These are phyloP conservation scores for Panaeolus cyanescens DNA, from an alignment of 768 basidiomycete genomes.

Conservation along the genomic window DNA sequence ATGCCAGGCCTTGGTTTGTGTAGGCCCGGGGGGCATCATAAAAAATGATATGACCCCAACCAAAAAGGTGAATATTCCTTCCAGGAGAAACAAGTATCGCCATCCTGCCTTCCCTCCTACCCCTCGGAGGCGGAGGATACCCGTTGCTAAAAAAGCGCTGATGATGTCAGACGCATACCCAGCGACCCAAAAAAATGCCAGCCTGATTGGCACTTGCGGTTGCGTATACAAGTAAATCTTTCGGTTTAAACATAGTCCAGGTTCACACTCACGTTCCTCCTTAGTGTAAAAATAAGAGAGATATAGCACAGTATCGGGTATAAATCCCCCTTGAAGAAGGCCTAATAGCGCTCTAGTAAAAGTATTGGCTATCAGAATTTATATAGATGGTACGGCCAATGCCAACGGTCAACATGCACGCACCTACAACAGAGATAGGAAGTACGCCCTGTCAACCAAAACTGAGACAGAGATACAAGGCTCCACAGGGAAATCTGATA, in stretches of 20 bases:
- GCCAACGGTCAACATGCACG: not conserved
- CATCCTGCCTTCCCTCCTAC: constrained; percentile 55
- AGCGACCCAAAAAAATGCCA: constrained; percentile 71
- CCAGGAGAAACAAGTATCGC: constrained; percentile 61
- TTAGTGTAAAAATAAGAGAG: constrained; percentile 68
- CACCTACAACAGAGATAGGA: constrained; percentile 58
- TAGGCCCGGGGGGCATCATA: constrained; percentile 63
- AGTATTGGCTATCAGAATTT: not conserved
- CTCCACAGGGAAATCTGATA: constrained; percentile 58
- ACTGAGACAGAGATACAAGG: constrained; percentile 56
- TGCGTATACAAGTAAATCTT: not conserved
- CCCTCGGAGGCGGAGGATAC: constrained; percentile 57
- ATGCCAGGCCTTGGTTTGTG: constrained; percentile 61
- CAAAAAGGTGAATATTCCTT: constrained; percentile 50
- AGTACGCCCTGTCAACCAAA: constrained; percentile 52
- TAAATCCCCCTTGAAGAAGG: constrained; percentile 65
- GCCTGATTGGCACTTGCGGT: constrained; percentile 59
- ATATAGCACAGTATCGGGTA: constrained; percentile 65
- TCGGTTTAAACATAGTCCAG: not conserved
- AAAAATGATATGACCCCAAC: constrained; percentile 55
- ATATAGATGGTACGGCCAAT: not conserved
- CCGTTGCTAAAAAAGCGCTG: constrained; percentile 65
- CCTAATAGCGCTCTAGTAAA: constrained; percentile 48
- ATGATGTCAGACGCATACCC: constrained; percentile 56
- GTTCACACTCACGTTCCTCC: constrained; percentile 43